Evolutionary conservation across 352 stramenopile species (phyloP), one percentile per base, ranked within the genome.

Genomic region (Phytophthora colocasiae): DNA sequence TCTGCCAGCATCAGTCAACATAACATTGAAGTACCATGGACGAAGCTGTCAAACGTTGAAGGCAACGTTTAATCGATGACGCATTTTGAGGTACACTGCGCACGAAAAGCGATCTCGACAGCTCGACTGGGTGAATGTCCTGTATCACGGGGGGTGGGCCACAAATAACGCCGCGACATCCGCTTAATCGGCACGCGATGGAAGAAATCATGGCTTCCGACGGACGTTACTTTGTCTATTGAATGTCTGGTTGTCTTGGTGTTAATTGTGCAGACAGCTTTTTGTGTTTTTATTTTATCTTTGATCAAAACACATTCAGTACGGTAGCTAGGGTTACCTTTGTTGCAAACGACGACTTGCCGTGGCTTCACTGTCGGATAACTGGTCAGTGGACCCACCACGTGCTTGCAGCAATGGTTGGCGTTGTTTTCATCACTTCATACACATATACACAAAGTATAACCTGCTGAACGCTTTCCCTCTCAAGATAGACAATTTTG

Each of bases 391-490:
- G 44, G 57, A 22, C 41, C 24, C 34, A 24, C 14, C 43, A 56
- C 44, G 56, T 32, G 34, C 31, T 26, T 19, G 34, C 26, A 32
- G 14, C 26, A 40, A 38, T 52, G 24, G 9, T 11, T 52, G 27
- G 15, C 45, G 26, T 55, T 17, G 34, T 45, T 29, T 53, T 45
- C 19, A 3, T 9, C 43, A 32, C 43, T 53, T 32, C 17, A 10
- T 36, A 47, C 27, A 19, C 14, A 27, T 9, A n/a, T 58, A 31
- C 6, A 8, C 27, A 31, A 31, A 31, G 4, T 31, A 17, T 6
- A 61, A 53, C 8, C 31, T n/a, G 55, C 47, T 59, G 39, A 32
- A 65, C 46, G 22, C 49, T 61, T 62, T 43, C 51, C 41, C 40
- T 45, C 4, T 43, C 27, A 8, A 34, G n/a, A 11, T 6, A 27